These are phyloP conservation scores for Ceratobasidium sp. DNA, from an alignment of 1,284 basidiomycete genomes.

Conservation along the genomic window DNA sequence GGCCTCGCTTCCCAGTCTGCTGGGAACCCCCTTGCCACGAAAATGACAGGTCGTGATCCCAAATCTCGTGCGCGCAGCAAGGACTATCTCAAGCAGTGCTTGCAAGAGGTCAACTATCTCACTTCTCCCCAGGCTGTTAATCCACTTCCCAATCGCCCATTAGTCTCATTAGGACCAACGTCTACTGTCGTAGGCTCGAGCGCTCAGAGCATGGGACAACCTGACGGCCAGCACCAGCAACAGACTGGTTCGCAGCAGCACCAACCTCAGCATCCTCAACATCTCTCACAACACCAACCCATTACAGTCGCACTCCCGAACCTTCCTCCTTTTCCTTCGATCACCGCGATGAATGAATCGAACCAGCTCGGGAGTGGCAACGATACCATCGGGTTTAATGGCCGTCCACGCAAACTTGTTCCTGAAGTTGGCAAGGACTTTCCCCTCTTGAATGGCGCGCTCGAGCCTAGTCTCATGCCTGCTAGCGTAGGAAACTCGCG, in stretches of 20 bases:
- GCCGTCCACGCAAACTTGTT: constrained; percentile 78
- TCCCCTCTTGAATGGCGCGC: constrained; percentile 55
- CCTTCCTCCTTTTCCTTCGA: constrained; percentile 36
- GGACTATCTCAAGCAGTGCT: constrained; percentile 98
- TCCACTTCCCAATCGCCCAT: constrained; percentile 87
- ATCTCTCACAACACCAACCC: constrained; percentile 17
- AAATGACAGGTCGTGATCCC: constrained; percentile 76
- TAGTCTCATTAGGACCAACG: constrained; percentile 49
- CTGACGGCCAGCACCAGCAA: constrained; percentile 56
- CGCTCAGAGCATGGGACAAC: constrained; percentile 30
- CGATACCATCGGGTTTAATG: constrained; percentile 66
- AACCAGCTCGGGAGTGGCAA: neutral
- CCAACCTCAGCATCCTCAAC: constrained; percentile 27
- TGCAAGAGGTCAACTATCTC: constrained; percentile 97
- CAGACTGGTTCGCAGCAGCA: constrained; percentile 27
- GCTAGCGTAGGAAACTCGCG: constrained; percentile 19
- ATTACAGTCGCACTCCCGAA: constrained; percentile 41
- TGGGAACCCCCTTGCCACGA: constrained; percentile 42
- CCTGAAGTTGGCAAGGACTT: constrained; percentile 79
- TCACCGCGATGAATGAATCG: constrained; percentile 11
- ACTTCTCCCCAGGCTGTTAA: constrained; percentile 98
- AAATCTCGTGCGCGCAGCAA: constrained; percentile 93
- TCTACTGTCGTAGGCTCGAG: constrained; percentile 6
- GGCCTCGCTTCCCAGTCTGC: constrained; percentile 53
- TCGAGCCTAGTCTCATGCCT: constrained; percentile 39